Evolutionary conservation across 345 rosid species (phyloP), one percentile per base, ranked within the genome.

Genomic region (Hirschfeldia incana): DNA sequence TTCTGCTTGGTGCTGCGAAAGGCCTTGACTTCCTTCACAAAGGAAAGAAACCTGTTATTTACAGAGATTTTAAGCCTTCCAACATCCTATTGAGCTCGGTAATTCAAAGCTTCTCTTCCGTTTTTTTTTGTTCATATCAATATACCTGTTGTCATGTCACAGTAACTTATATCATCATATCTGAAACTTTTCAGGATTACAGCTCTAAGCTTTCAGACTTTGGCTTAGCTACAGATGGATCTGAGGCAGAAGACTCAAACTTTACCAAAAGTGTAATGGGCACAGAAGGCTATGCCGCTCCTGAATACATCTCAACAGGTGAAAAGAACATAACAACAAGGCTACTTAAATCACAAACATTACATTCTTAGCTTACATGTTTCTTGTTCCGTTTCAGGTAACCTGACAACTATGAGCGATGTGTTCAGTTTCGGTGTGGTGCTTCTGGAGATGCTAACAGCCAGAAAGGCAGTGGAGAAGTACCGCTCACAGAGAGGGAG

Each of bases 361-460:
- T 16, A 12, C 53, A 62, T 17, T 53, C 61, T 53, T 34, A 59
- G 67, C 83, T 76, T 8, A 76, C 65, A 63, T 30, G 78, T 76
- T 72, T 65, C 69, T 67, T 77, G 66, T 1, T 67, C 2, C 10
- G 9, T 83, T 79, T 61, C 87, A 93, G 97, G 97, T 74, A 92
- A 91, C 53, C 77, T 93, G 75, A 91, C 98, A 16, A 88, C 83
- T 0, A 87, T 83, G 88, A 93, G 94, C 59, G 94, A 91, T 27
- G 93, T 89, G 57, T 93, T 85, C 83, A 83, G 98, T 67, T 93
- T 91, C n/a, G 97, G 98, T 2, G 98, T 85, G 1, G 98, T 91
- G 73, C 82, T 93, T 39, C 39, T 93, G 8, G 98, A 93, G 80
- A 69, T 91, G 71, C 73, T 93, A 65, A 87, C 91, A 9, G 98